Conservation (phyloP, 345 rosid species). For the Cochlearia excelsa region DNA sequence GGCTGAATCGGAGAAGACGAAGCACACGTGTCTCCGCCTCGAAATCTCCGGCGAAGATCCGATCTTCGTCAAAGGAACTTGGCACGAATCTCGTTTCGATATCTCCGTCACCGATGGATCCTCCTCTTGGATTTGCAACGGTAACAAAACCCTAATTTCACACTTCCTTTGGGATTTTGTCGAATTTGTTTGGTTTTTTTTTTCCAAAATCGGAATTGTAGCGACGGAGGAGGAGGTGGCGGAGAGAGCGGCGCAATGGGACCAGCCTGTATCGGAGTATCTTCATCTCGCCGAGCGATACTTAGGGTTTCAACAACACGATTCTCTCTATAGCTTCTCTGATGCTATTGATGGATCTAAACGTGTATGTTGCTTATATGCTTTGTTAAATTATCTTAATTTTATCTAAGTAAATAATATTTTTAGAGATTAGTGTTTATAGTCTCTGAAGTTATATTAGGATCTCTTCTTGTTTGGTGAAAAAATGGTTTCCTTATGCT, state of each 20-base stretch:
- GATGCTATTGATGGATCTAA: conserved; percentile 69
- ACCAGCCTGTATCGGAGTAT: conserved; percentile 66
- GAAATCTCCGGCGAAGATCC: conserved; percentile 42
- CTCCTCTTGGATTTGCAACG: conserved; percentile 69
- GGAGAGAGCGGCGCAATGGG: conserved; percentile 88
- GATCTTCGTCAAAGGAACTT: conserved; percentile 70
- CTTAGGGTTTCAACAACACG: conserved; percentile 74
- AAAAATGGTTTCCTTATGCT: not conserved
- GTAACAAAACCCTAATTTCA: conserved; percentile 33
- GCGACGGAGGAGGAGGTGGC: conserved; percentile 69
- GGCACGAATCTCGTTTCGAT: conserved; percentile 56
- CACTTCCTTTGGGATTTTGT: not conserved
- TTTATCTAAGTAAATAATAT: too few relatives aligned
- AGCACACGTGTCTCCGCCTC: conserved; percentile 75
- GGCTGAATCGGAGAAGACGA: conserved; percentile 37
- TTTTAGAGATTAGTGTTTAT: too few relatives aligned
- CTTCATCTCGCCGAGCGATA: conserved; percentile 66
- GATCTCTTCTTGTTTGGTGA: not conserved
- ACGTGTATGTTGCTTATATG: conserved; percentile 47
- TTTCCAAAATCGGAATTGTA: conserved; percentile 25
- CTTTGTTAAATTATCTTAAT: too few relatives aligned
- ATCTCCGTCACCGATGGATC: conserved; percentile 80
- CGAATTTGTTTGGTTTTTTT: not conserved
- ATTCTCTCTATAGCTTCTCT: conserved; percentile 62
- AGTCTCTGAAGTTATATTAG: too few relatives aligned